Evolutionary conservation across 371 early-diverging fungal species (phyloP).

Genomic region (Mucor lusitanicus): DNA sequence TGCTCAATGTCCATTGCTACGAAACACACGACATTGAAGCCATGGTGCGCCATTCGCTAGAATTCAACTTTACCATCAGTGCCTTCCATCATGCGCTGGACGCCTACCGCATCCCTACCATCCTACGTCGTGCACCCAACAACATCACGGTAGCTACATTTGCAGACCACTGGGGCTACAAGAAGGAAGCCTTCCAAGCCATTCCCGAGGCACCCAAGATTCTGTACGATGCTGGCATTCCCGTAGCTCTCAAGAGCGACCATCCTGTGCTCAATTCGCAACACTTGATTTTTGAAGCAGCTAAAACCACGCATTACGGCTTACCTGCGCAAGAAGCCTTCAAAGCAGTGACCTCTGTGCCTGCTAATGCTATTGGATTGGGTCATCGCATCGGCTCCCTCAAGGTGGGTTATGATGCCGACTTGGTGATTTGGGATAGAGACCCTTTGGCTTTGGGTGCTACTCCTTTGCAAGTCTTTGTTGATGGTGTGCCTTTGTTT

Average conservation of each 20-base stretch:
- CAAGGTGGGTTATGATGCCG: conserved; percentile 74
- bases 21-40: conserved; percentile 73
- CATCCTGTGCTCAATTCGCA: conserved; percentile 79
- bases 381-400: conserved; percentile 72
- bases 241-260: conserved; percentile 75
- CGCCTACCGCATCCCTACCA: conserved; percentile 72
- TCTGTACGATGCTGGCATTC: conserved; percentile 63
- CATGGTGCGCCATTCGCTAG: conserved; percentile 72
- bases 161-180: conserved; percentile 75
- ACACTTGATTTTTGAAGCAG: conserved; percentile 75
- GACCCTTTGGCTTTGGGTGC: conserved; percentile 72
- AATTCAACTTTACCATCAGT: conserved; percentile 74
- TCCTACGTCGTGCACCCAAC: conserved; percentile 61
- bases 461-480: conserved; percentile 66
- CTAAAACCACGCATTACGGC: conserved; percentile 73
- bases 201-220: conserved; percentile 63
- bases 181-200: conserved; percentile 74
- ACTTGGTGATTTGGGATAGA: conserved; percentile 69
- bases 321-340: conserved; percentile 60
- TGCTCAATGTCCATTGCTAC: conserved; percentile 76
- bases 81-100: conserved; percentile 86
- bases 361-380: conserved; percentile 74
- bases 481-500: conserved; percentile 68
- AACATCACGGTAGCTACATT: conserved; percentile 72
- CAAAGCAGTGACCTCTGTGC: conserved; percentile 70